A percentile compares a stretch with the other conserved stretches of the same genome.
Evolutionary conservation across 805 yeast genomes (phyloP).

Genomic region (Lipomyces sp.): DNA sequence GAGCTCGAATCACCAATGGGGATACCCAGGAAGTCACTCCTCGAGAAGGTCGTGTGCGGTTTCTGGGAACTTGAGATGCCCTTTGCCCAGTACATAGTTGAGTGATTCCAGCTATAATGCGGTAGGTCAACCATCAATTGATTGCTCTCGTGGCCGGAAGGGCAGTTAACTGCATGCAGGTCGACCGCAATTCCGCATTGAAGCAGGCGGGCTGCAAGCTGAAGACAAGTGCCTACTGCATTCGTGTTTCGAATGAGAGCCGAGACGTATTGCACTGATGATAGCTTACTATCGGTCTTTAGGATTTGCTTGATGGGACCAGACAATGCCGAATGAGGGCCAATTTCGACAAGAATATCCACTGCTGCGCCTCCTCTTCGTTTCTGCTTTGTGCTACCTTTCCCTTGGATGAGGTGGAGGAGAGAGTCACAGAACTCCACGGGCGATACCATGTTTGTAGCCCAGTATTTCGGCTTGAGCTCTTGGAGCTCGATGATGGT

Average conservation of each 20-base stretch:
- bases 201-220: neutral
- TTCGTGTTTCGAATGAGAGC: neutral
- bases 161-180: neutral
- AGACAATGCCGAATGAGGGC: neutral
- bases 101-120: neutral
- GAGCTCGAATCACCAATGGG: neutral
- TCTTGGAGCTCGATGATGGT: neutral
- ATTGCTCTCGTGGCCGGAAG: neutral
- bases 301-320: neutral
- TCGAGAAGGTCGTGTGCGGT: neutral
- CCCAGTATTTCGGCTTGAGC: neutral
- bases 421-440: neutral
- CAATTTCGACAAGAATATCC: neutral
- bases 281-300: neutral
- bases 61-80: slow-evolving; percentile 1
- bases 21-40: neutral
- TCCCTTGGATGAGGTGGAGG: neutral
- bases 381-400: neutral
- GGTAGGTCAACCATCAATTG: neutral
- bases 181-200: neutral
- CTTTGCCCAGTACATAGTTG: neutral
- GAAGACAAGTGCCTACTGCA: slow-evolving; percentile 1
- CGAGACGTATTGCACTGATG: neutral
- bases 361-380: neutral
- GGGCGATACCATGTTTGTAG: neutral